Evolutionary conservation across 192 early-diverging fungal genomes (phyloP).

Genomic region (Coemansia sp.): DNA sequence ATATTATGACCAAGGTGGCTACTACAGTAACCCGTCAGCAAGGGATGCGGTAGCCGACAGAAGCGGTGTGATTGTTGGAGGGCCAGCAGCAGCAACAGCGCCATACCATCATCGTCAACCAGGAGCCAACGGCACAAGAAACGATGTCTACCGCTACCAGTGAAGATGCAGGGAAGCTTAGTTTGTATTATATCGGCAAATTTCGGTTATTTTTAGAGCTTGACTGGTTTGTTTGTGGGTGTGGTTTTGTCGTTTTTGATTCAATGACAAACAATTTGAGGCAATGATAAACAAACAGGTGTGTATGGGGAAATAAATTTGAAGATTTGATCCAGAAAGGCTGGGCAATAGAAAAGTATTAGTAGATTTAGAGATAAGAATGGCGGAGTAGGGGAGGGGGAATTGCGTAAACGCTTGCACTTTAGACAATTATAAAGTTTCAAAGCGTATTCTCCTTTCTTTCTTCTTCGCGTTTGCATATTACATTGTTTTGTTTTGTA

Average conservation of each 20-base stretch:
- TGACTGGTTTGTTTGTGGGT: too few relatives aligned
- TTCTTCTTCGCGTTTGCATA: neutral
- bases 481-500: neutral
- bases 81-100: conserved; percentile 6
- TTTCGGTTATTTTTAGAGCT: neutral
- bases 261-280: too few relatives aligned
- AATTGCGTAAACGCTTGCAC: too few relatives aligned
- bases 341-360: too few relatives aligned
- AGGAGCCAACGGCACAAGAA: conserved; percentile 3
- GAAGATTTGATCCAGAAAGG: too few relatives aligned
- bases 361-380: too few relatives aligned
- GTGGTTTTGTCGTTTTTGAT: too few relatives aligned
- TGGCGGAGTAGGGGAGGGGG: too few relatives aligned
- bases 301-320: too few relatives aligned
- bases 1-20: conserved; percentile 31
- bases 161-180: neutral
- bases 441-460: neutral
- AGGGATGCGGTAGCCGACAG: neutral
- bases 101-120: conserved; percentile 4
- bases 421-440: too few relatives aligned
- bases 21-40: conserved; percentile 22
- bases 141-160: conserved; percentile 9
- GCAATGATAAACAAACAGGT: too few relatives aligned
- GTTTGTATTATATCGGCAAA: neutral
- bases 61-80: neutral